Percentiles rank a stretch among this genome's conserved stretches.
phyloP scores from a whole-genome alignment of 2,329 filamentous ascomycete species.

The Sordariomycetes sp. region DNA sequence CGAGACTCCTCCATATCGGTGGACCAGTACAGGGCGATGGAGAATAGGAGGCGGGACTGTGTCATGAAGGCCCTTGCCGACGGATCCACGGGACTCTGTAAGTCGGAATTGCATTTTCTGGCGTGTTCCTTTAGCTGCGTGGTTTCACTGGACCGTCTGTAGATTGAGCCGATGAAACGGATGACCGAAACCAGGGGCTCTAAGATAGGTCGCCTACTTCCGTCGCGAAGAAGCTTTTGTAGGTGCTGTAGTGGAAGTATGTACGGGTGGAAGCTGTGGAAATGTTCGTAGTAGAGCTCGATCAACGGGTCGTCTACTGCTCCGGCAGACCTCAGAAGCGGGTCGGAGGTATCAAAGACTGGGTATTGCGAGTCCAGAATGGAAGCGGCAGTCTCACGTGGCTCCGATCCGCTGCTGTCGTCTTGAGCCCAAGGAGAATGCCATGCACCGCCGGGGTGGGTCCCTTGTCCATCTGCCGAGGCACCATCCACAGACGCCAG shows the following conservation, averaged over 20 bases:
- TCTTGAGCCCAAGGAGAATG: neutral
- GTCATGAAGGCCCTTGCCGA: slow-evolving; percentile 14
- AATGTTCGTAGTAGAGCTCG: slow-evolving; percentile 22
- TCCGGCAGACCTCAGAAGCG: neutral
- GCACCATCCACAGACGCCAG: neutral
- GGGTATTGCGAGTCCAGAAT: neutral
- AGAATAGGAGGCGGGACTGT: slow-evolving; percentile 24
- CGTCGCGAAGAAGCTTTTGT: slow-evolving; percentile 4
- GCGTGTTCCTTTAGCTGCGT: slow-evolving; percentile 4
- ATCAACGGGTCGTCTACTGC: slow-evolving; percentile 14
- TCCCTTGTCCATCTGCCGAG: neutral
- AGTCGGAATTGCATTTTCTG: slow-evolving; percentile 1
- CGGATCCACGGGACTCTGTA: slow-evolving; percentile 8
- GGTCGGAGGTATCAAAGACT: neutral
- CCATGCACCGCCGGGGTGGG: neutral
- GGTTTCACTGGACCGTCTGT: slow-evolving; percentile 10
- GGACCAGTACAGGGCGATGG: slow-evolving; percentile 23
- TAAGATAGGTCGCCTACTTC: slow-evolving; percentile 6
- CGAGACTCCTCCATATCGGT: slow-evolving; percentile 14
- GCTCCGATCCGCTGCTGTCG: neutral
- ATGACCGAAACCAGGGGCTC: slow-evolving; percentile 15
- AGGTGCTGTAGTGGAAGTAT: slow-evolving; percentile 13
- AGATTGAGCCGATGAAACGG: slow-evolving; percentile 22
- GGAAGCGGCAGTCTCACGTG: neutral
- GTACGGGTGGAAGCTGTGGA: slow-evolving; percentile 20